Conservation (phyloP, 75 land plant genomes). For the Gnetum montanum region DNA sequence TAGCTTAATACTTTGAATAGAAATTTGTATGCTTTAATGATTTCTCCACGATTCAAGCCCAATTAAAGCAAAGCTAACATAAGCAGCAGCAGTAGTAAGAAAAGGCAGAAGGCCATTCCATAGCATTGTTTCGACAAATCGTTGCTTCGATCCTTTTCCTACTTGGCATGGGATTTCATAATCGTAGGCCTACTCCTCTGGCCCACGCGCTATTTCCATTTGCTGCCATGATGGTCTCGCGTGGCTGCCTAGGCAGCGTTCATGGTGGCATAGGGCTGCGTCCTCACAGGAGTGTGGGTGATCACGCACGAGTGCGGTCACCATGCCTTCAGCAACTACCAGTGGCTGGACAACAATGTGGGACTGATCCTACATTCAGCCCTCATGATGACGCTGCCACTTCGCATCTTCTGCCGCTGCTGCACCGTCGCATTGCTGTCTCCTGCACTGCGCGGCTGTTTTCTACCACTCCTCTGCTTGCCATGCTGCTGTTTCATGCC, state of each 20-base stretch:
- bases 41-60: too few relatives aligned
- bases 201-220: conserved; percentile 19
- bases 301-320: conserved; percentile 73
- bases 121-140: conserved; percentile 76
- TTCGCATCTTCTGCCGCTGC: too few relatives aligned
- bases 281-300: conserved; percentile 77
- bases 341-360: conserved; percentile 43
- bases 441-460: too few relatives aligned
- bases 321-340: conserved; percentile 59
- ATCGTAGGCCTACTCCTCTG: conserved; percentile 13
- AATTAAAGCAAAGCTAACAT: too few relatives aligned
- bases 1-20: too few relatives aligned
- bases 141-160: conserved; percentile 41
- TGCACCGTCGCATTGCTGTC: too few relatives aligned
- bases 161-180: conserved; percentile 38
- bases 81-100: too few relatives aligned
- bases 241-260: conserved; percentile 39
- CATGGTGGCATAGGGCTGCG: conserved; percentile 53
- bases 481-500: too few relatives aligned
- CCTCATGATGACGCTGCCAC: too few relatives aligned
- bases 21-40: too few relatives aligned
- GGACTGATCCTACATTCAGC: conserved; percentile 67
- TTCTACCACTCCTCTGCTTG: too few relatives aligned
- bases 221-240: conserved; percentile 10
- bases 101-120: conserved; percentile 68